phyloP scores from a whole-genome alignment of 2,329 filamentous ascomycete species.

The Pseudogymnoascus sp. region DNA sequence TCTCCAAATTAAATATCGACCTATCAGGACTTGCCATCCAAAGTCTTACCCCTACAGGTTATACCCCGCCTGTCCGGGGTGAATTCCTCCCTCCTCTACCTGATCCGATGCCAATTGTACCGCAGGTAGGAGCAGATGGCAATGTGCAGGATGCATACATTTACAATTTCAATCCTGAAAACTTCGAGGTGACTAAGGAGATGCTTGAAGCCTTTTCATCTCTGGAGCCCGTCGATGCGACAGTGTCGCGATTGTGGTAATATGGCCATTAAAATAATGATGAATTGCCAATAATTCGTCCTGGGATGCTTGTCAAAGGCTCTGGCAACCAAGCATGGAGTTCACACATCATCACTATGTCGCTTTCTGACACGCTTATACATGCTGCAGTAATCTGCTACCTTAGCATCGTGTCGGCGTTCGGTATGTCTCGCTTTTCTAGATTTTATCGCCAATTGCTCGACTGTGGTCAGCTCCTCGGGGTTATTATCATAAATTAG shows the following conservation, averaged over 20 bases:
- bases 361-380: background rate
- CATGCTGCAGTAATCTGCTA: background rate
- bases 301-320: background rate
- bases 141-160: background rate
- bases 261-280: background rate
- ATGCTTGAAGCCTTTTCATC: slow-evolving; percentile 37
- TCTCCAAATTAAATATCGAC: slow-evolving; percentile 10
- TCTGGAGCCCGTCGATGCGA: slow-evolving; percentile 34
- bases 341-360: background rate
- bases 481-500: background rate
- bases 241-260: slow-evolving; percentile 21
- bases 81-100: background rate
- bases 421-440: background rate
- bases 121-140: slow-evolving; percentile 1
- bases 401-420: background rate
- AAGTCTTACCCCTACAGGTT: background rate
- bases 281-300: background rate
- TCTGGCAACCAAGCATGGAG: background rate
- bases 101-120: background rate
- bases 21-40: slow-evolving; percentile 1
- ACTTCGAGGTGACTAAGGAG: slow-evolving; percentile 33
- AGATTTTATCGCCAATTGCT: background rate
- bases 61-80: background rate
- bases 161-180: slow-evolving; percentile 31
- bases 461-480: background rate